Base-by-base conservation (phyloP, 1,139 yeast species). In the Blastobotrys arbuscula region DNA sequence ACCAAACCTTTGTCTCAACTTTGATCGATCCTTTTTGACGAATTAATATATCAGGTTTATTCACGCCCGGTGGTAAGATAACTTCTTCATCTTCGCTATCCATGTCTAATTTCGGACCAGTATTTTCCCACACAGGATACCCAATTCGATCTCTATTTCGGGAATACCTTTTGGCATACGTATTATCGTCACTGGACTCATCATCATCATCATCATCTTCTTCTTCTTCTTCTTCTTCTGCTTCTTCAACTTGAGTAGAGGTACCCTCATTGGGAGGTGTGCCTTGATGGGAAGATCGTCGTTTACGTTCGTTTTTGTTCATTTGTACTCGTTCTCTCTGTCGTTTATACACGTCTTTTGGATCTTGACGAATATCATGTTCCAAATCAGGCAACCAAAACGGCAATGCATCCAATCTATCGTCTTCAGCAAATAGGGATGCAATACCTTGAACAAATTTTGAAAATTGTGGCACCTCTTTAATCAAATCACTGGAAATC, bases 1-100 rank as follows among this genome's bases (percentile, higher is more conserved):
- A 74, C 97, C 98, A 92, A 35, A 92, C 98, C 66, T 92, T 92
- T 31, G 97, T 95, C 71, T 92, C 98, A 50, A 92, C 89, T 67
- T 85, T 89, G 51, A 89, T 78, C 2, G 96, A 94, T 6, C 97
- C 96, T 34, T 92, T 82, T 64, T 89, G 89, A 63, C 90, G 86
- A 60, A 92, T 75, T 69, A 85, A 79, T 44, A 75, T 71, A 12
- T 77, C 80, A 45, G 98, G 98, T 63, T 83, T 85, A 45, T 75
- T 73, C 16, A 92, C 97, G 21, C 97, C 97, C 4, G 86, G 81
- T 6, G 98, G 98, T 51, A 92, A 72, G 33, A 77, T 81, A 42
- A 88, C 77, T 64, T 90, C 97, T 58, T 82, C 88, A 53, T 87
- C 97, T 66, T 90, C 97, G 2, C 94, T 83, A 63, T 88, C 96